Base-by-base conservation (phyloP, 176 grass and related monocot genomes). In the Alloteropsis semialata region DNA sequence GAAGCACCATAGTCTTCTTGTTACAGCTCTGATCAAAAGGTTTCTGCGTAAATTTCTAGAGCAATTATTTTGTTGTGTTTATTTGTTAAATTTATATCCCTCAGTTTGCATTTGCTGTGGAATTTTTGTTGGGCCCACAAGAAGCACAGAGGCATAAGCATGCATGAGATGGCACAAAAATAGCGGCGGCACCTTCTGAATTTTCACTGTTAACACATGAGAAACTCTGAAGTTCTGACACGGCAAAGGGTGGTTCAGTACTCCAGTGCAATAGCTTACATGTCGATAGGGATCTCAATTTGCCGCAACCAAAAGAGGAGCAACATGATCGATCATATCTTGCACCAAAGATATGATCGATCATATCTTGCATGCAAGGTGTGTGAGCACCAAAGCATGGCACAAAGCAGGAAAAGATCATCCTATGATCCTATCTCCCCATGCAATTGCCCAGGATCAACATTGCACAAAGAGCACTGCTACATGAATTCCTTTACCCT, bases 301-400 rank as follows among this genome's bases (percentile, higher is more conserved):
- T 24, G 36, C 34, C 27, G 36, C 72, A 49, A 36, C 37, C 50
- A 53, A 63, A 63, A 85, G 45, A 48, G 29, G 21, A 81, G 59
- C 70, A 82, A 12, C 65, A 72, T 54, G 72, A 77, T 63, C 32
- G 15, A 25, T 65, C 63, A 51, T 81, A 77, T 89, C 87, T 84
- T 67, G 39, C 49, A 30, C 60, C 72, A 36, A 82, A 82, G 51
- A 27, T 56, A 72, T 54, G 72, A 77, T 63, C 32, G 15, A 25
- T 65, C 63, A 51, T 81, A 77, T 89, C 87, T 18, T 2, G 54
- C 48, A 84, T 27, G 60, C 24, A 75, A 76, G 81, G 33, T 66
- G 65, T 32, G 72, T 69, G 62, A 45, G 49, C 38, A 69, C 29
- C 74, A 78, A 85, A 70, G 42, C n/a, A 67, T 76, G 25, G 42